Percentiles rank a stretch among this genome's conserved stretches.
Conservation (phyloP, 257 asterid genomes). For the Solanum ossicruentum region DNA sequence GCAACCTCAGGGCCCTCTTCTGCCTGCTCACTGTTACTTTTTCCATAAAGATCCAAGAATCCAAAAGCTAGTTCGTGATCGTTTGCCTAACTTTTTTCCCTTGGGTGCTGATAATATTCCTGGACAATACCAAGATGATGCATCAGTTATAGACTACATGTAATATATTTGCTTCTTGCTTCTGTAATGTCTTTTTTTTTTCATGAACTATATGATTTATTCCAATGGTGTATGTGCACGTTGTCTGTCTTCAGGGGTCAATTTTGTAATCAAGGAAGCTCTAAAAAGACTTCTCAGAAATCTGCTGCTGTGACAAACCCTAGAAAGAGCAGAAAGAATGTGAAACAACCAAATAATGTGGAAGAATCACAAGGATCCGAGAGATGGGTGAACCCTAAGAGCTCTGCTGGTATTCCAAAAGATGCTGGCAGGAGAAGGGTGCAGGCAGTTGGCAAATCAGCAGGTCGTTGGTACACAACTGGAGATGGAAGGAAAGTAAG, state of each 20-base stretch:
- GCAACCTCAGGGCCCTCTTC: conserved; percentile 16
- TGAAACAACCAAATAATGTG: conserved; percentile 17
- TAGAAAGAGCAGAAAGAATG: conserved; percentile 31
- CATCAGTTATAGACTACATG: conserved; percentile 65
- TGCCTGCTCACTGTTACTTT: conserved; percentile 61
- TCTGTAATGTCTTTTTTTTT: neutral
- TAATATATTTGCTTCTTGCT: conserved; percentile 7
- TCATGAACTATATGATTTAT: neutral
- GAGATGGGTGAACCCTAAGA: conserved; percentile 66
- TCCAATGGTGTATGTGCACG: neutral
- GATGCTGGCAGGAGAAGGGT: conserved; percentile 78
- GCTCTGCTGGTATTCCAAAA: conserved; percentile 29
- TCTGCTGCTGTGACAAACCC: conserved; percentile 21
- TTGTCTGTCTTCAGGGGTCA: conserved; percentile 56
- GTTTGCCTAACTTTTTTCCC: conserved; percentile 74
- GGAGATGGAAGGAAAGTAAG: conserved; percentile 65
- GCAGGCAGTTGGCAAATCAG: conserved; percentile 50
- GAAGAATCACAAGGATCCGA: conserved; percentile 31
- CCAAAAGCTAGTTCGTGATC: conserved; percentile 61
- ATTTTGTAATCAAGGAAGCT: conserved; percentile 31
- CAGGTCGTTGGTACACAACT: conserved; percentile 71
- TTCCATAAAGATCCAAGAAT: conserved; percentile 69
- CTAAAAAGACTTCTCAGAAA: conserved; percentile 18
- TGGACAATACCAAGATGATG: conserved; percentile 26
- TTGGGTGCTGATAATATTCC: conserved; percentile 42